Evolutionary conservation across 2,329 filamentous ascomycete species (phyloP), one percentile per base, ranked within the genome.

Genomic region (Lachnellula arida): DNA sequence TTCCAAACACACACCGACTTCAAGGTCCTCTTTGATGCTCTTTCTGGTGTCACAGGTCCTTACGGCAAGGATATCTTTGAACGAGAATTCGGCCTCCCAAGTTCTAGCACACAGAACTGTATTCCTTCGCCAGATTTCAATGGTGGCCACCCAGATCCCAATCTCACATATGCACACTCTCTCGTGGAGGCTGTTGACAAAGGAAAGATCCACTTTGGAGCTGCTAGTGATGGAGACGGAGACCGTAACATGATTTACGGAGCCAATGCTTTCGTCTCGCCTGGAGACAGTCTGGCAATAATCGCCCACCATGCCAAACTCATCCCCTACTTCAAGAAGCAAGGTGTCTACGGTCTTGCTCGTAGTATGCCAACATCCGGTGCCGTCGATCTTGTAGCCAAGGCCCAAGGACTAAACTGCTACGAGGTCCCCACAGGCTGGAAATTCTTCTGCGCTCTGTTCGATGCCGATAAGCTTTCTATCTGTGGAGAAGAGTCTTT

Each of bases 201-300:
- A 78, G 86, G 90, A 68, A 83, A 85, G 57, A 91, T 99, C 63
- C 94, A 95, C 70, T 99, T 99, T 68, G 94, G 94, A 70, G 94
- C 94, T 57, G 94, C 94, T 48, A 96, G 90, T 62, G 94, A 99
- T 66, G 94, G 94, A 66, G 94, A 99, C 68, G 94, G 94, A 68
- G 94, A 99, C 79, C 89, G 94, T 67, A 99, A 99, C 85, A 99
- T 99, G 94, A 99, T 99, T 71, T 99, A 99, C 76, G 94, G 94
- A 61, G 92, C 93, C 64, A 93, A 95, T 69, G 86, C 88, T 46
- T 99, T 99, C 70, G 94, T 99, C 60, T 97, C 93, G 7, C 94
- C 94, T 7, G 94, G 94, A 70, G 94, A 99, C 79, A 96, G 91
- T 69, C 80, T 99, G 68, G 94, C 94, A 70, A 99, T 99, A 72